Conservation (phyloP, 1,284 basidiomycete species). For the Cutaneotrichosporon sp. region DNA sequence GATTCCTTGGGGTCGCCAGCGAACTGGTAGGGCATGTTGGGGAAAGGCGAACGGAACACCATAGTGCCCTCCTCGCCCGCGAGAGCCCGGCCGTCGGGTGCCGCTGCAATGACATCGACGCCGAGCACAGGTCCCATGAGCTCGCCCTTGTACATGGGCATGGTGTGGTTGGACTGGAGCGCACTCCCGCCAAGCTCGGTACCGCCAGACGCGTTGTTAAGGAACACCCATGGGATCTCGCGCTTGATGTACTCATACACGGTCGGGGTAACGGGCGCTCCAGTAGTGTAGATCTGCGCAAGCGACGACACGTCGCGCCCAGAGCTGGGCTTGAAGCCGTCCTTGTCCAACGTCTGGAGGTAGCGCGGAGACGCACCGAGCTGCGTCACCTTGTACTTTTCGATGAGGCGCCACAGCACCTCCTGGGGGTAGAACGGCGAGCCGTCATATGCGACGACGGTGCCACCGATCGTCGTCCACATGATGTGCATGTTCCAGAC, state of each 20-base stretch:
- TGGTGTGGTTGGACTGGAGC: conserved; percentile 33
- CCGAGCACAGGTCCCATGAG: conserved; percentile 43
- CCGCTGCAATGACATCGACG: conserved; percentile 36
- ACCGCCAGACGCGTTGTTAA: conserved; percentile 37
- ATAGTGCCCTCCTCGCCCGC: conserved; percentile 38
- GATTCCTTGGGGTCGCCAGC: conserved; percentile 28
- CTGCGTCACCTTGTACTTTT: conserved; percentile 37
- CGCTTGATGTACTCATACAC: conserved; percentile 30
- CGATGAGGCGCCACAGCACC: conserved; percentile 33
- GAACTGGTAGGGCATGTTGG: conserved; percentile 43
- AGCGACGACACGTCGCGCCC: conserved; percentile 32
- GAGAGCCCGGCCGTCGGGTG: conserved; percentile 18
- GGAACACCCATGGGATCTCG: conserved; percentile 35
- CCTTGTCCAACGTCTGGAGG: conserved; percentile 29
- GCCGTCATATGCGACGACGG: conserved; percentile 45
- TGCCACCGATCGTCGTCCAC: conserved; percentile 33
- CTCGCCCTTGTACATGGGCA: conserved; percentile 42
- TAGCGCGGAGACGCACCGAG: conserved; percentile 42
- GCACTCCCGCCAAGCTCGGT: conserved; percentile 45
- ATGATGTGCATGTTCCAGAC: conserved; percentile 44
- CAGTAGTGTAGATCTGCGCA: conserved; percentile 41
- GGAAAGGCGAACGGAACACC: conserved; percentile 43
- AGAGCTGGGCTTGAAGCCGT: conserved; percentile 21
- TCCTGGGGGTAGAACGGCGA: conserved; percentile 43
- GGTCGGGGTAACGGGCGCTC: conserved; percentile 39